Percentiles rank a stretch among this genome's conserved stretches.
These are phyloP conservation scores for Sporothrix euskadiensis DNA, from an alignment of 2,329 filamentous ascomycete genomes.

Conservation along the genomic window DNA sequence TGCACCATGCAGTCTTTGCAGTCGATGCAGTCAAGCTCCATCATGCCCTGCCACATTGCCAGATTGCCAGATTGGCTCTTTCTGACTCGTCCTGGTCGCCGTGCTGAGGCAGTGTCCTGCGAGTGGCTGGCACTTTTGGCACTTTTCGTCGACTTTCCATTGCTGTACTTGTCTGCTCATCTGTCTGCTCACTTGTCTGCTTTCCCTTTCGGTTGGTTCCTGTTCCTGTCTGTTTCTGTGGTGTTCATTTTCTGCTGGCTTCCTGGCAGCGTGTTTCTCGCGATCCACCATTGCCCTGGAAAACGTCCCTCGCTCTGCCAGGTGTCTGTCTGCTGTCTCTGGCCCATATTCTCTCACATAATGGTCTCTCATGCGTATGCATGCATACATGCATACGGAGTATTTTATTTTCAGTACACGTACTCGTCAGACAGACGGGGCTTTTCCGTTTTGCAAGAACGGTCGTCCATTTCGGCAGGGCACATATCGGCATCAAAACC, in stretches of 20 bases:
- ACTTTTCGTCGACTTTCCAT: background rate
- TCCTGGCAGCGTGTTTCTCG: background rate
- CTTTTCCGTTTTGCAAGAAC: background rate
- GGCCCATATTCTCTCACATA: background rate
- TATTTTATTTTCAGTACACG: background rate
- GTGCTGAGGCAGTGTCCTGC: slow-evolving; percentile 7
- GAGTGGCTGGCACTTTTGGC: background rate
- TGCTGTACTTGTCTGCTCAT: background rate
- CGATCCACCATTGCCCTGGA: background rate
- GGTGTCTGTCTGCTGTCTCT: background rate
- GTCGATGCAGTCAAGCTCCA: background rate
- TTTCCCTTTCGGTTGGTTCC: background rate
- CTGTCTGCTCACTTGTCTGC: background rate
- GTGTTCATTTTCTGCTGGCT: background rate
- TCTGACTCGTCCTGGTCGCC: slow-evolving; percentile 9
- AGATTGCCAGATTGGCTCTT: background rate
- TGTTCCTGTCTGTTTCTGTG: background rate
- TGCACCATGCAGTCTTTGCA: slow-evolving; percentile 3
- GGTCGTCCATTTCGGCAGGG: background rate
- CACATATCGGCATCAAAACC: background rate
- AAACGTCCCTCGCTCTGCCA: slow-evolving; percentile 4
- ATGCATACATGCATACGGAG: background rate
- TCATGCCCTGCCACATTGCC: slow-evolving; percentile 11
- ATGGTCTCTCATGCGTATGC: background rate
- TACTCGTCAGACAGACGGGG: background rate